Percentiles rank a stretch among this genome's conserved stretches.
Evolutionary conservation across 768 basidiomycete genomes (phyloP).

Genomic region (Russula brevipes): DNA sequence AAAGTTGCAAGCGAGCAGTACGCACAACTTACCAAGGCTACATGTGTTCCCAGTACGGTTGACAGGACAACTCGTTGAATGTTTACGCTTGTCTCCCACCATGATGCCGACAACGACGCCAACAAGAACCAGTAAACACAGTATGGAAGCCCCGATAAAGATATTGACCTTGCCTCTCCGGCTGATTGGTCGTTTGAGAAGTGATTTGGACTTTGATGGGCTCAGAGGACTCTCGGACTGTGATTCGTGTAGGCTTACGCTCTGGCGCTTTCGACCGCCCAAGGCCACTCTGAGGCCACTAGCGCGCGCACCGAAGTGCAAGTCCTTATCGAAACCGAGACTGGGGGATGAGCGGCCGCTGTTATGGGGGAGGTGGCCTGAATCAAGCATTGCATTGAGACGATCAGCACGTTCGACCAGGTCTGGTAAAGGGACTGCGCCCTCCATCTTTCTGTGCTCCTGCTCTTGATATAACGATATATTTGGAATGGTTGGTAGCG

Average conservation of each 20-base stretch:
- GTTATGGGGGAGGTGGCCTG: constrained; percentile 49
- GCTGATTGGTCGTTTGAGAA: constrained; percentile 12
- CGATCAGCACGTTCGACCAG: constrained; percentile 47
- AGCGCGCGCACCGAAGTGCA: not conserved
- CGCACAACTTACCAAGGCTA: constrained; percentile 45
- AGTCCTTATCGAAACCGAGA: not conserved
- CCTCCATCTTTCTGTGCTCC: constrained; percentile 43
- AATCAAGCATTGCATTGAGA: constrained; percentile 47
- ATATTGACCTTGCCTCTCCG: constrained; percentile 21
- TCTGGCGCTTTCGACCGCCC: constrained; percentile 15
- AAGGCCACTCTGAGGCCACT: constrained; percentile 5
- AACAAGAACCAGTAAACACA: constrained; percentile 34
- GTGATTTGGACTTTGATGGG: constrained; percentile 10
- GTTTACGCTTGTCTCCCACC: constrained; percentile 31
- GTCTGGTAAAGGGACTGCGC: constrained; percentile 46
- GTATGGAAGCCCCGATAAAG: constrained; percentile 15
- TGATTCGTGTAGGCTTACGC: not conserved
- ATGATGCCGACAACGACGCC: constrained; percentile 44
- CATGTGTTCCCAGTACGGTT: constrained; percentile 48
- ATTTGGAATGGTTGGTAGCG: constrained; percentile 49
- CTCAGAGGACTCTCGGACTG: not conserved
- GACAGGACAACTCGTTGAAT: constrained; percentile 35
- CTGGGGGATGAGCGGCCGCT: constrained; percentile 32
- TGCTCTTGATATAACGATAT: constrained; percentile 41
- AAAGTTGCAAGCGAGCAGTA: not conserved